Evolutionary conservation across 2,329 filamentous ascomycete genomes (phyloP), one percentile per base, ranked within the genome.

Genomic region (Monilinia polystroma): DNA sequence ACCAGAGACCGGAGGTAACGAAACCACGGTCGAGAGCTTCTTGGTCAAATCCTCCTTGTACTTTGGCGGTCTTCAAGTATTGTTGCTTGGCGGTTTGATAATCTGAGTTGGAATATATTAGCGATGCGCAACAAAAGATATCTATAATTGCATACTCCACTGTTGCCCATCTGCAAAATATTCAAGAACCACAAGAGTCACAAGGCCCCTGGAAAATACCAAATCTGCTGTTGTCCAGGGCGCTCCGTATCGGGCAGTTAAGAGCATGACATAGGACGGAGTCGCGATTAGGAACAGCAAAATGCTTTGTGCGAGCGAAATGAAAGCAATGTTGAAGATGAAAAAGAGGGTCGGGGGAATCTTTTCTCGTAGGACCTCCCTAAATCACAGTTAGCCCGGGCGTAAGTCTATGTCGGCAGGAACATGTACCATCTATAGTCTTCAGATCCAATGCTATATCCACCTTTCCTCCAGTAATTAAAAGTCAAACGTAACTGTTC

Each of bases 381-480:
- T 88, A 41, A 32, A 29, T 11, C 12, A 16, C n/a, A 43, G 56
- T 64, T 38, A 70, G 56, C 68, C 49, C 54, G 64, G 29, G 66
- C 52, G 18, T 54, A 52, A 55, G 11, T 14, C 10, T 20, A 18
- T 51, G 63, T 7, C 60, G 18, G 11, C 11, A 12, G 32, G n/a
- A 26, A 20, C 20, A 73, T 76, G 62, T 72, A 83, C 88, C 95
- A 99, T 79, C 95, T 86, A 78, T 99, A 99, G 78, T 99, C 95
- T 79, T 99, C 94, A 20, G 90, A 93, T 49, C 95, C 94, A 70
- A 93, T 83, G 20, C 84, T 81, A 77, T 99, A 99, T 32, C 95
- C 95, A 51, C 95, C 95, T 78, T 92, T 96, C 67, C 95, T 90
- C 89, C 91, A 97, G 80, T 97, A 99, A 80, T 99, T 99, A 82